Base-by-base conservation (phyloP, 2,329 filamentous ascomycete genomes). In the Elsinoe arachidis region DNA sequence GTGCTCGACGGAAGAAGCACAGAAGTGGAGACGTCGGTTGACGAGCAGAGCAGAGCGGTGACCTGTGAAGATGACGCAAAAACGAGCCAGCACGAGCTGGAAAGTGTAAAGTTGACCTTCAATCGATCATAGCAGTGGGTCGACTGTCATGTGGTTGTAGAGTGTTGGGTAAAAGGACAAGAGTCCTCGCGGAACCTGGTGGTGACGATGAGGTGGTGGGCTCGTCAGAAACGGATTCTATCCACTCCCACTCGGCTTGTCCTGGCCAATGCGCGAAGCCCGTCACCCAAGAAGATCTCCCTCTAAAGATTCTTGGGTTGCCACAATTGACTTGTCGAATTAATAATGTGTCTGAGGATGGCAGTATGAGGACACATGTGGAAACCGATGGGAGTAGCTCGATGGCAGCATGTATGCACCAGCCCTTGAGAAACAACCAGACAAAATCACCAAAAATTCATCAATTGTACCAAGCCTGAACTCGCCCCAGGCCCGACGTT, bases 1-100 rank as follows among this genome's bases (percentile, higher is more conserved):
- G 49, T 53, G 49, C 49, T 53, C 49, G 49, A 53, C 49, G 49
- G 49, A 53, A 53, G 49, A 53, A 53, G 49, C 49, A 53, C 26
- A 35, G 33, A 53, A 53, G 49, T 53, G 49, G 49, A 53, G 49
- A 53, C 49, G 49, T 39, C 33, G 41, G 17, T 46, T 23, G 41
- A 46, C 19, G 41, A 46, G 17, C 41, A 46, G 41, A 46, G 21
- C 41, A 14, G 35, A 39, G 26, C 41, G 41, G 41, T 46, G 41
- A 10, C 21, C 12, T 21, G 3, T 21, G 23, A 5, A 23, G 15
- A 51, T n/a, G 21, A 10, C 34, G 49, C 49, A 15, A 17, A 37
- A 19, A 15, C 10, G 19, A 15, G 49, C 35, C 49, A 35, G 49
- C 49, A 39, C 37, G 33, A 26, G 49, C 46, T 21, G 26, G 46